phyloP scores from a whole-genome alignment of 225 moss, liverwort and hornwort species.

The Polytrichum commune region DNA sequence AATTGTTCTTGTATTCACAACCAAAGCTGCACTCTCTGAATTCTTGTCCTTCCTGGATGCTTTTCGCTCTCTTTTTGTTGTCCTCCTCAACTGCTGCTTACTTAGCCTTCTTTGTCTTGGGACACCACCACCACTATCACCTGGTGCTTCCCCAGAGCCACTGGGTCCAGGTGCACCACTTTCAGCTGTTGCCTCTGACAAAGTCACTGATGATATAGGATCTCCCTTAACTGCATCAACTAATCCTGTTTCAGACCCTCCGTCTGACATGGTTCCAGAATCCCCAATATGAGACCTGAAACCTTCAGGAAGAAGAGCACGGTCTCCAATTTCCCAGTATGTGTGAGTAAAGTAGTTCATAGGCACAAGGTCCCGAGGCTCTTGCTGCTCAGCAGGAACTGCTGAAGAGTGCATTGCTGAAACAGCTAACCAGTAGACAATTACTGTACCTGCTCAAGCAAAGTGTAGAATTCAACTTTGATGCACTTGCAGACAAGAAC shows the following conservation, averaged over 20 bases:
- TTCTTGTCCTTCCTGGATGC: constrained; percentile 70
- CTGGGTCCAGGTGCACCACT: constrained; percentile 36
- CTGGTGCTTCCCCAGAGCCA: constrained; percentile 41
- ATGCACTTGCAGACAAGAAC: no score
- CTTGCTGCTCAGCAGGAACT: constrained; percentile 82
- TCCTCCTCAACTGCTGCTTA: constrained; percentile 51
- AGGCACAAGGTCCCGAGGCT: constrained; percentile 70
- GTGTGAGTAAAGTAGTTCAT: constrained; percentile 79
- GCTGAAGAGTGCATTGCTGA: constrained; percentile 67
- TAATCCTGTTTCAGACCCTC: constrained; percentile 46
- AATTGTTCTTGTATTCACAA: constrained; percentile 78
- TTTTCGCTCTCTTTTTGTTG: constrained; percentile 76
- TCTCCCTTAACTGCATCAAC: constrained; percentile 22
- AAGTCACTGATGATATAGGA: constrained; percentile 20
- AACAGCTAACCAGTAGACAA: constrained; percentile 86
- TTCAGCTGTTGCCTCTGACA: constrained; percentile 41
- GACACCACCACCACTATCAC: constrained; percentile 48
- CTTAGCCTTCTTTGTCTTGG: constrained; percentile 48
- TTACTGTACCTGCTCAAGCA: constrained; percentile 65
- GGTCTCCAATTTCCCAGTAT: constrained; percentile 97
- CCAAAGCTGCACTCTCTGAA: constrained; percentile 70
- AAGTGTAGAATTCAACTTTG: background rate
- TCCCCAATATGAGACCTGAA: constrained; percentile 41
- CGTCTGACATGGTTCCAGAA: constrained; percentile 47
- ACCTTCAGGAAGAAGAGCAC: constrained; percentile 64